These are phyloP conservation scores for Fomitopsis betulina DNA, from an alignment of 1,284 basidiomycete genomes.

Conservation along the genomic window DNA sequence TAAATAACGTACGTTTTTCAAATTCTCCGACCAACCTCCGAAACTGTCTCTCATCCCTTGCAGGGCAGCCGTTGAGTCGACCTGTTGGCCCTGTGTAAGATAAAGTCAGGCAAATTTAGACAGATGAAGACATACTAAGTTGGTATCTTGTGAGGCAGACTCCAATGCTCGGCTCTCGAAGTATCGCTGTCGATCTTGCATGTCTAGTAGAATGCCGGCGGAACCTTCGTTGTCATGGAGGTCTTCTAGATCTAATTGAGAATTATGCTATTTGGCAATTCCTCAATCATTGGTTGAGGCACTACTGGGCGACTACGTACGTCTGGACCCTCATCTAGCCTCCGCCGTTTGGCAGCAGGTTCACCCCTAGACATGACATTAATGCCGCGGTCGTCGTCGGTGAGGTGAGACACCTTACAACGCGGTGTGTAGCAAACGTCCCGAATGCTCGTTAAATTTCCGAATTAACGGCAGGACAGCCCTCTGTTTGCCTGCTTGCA, in stretches of 20 bases:
- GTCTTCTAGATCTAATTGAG: conserved; percentile 85
- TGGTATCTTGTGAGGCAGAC: conserved; percentile 25
- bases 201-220: conserved; percentile 75
- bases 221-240: conserved; percentile 65
- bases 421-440: conserved; percentile 77
- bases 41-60: conserved; percentile 42
- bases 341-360: conserved; percentile 53
- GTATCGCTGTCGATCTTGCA: conserved; percentile 75
- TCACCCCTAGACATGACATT: conserved; percentile 43
- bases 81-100: conserved; percentile 19
- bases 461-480: conserved; percentile 90
- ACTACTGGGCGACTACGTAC: conserved; percentile 11
- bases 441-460: conserved; percentile 97
- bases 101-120: background rate
- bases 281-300: background rate
- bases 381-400: conserved; percentile 4
- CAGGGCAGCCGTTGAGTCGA: conserved; percentile 43
- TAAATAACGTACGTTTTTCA: conserved; percentile 48
- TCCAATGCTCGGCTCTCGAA: conserved; percentile 59
- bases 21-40: conserved; percentile 51
- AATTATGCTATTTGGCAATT: conserved; percentile 35
- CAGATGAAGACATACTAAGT: conserved; percentile 25
- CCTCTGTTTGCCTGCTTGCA: conserved; percentile 90
- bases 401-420: conserved; percentile 41
- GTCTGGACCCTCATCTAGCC: conserved; percentile 35